These are phyloP conservation scores for Ophiocordyceps sinensis DNA, from an alignment of 2,329 filamentous ascomycete species.

Conservation along the genomic window DNA sequence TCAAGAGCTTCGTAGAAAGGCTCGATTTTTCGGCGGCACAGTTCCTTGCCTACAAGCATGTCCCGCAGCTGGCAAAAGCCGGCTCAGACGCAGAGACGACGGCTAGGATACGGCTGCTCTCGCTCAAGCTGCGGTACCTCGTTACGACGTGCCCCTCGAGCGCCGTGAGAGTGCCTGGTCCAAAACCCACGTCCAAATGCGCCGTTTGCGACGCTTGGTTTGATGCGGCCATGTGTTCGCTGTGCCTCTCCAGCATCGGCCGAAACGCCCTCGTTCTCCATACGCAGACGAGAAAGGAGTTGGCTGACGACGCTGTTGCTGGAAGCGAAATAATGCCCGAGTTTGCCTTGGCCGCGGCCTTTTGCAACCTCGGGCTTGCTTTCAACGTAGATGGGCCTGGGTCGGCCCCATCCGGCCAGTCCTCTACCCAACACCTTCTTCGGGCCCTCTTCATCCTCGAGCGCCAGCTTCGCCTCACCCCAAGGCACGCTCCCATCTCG, in stretches of 20 bases:
- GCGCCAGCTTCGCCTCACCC: constrained; percentile 27
- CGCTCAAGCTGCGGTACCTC: constrained; percentile 29
- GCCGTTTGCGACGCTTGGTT: constrained; percentile 9
- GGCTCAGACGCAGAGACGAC: constrained; percentile 8
- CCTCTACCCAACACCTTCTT: constrained; percentile 21
- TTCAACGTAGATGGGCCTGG: constrained; percentile 5
- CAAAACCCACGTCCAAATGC: constrained; percentile 10
- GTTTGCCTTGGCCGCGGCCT: constrained; percentile 18
- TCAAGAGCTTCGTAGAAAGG: constrained; percentile 27
- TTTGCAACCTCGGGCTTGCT: constrained; percentile 18
- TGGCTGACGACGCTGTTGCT: constrained; percentile 1
- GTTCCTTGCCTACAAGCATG: constrained; percentile 22
- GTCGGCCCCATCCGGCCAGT: constrained; percentile 3
- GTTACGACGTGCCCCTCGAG: constrained; percentile 21
- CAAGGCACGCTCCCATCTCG: constrained; percentile 30
- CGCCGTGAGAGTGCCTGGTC: constrained; percentile 7
- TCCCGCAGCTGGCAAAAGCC: constrained; percentile 17
- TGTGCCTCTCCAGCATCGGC: constrained; percentile 11
- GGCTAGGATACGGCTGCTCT: constrained; percentile 18
- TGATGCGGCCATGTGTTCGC: constrained; percentile 6
- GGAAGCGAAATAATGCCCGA: constrained; percentile 15
- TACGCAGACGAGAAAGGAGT: constrained; percentile 1
- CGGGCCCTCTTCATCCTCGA: constrained; percentile 36
- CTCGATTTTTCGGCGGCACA: constrained; percentile 26
- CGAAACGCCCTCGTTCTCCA: constrained; percentile 9